phyloP scores from a whole-genome alignment of 2,329 filamentous ascomycete species.

The Ustilaginoidea virens region DNA sequence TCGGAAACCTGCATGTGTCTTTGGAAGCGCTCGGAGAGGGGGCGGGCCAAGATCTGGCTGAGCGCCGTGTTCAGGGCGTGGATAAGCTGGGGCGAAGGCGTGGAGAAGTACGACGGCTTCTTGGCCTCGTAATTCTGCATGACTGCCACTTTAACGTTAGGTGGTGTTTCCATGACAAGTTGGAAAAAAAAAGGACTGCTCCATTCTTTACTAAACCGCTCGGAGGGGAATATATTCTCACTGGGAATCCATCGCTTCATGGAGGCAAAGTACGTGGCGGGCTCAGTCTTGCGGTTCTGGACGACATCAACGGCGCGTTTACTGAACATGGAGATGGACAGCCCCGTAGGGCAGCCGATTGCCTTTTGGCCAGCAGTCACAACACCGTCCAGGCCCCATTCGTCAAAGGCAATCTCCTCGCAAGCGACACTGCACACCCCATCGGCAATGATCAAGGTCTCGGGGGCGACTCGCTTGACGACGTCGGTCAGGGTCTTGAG shows the following conservation, averaged over 20 bases:
- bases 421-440: conserved; percentile 94
- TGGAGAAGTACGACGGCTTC: conserved; percentile 96
- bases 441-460: conserved; percentile 84
- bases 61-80: conserved; percentile 85
- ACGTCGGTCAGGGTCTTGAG: conserved; percentile 71
- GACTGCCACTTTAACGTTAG: conserved; percentile 42
- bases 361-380: conserved; percentile 94
- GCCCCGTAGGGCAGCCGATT: conserved; percentile 84
- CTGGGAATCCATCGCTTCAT: conserved; percentile 96
- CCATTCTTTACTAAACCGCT: background rate
- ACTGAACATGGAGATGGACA: conserved; percentile 90
- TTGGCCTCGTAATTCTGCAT: conserved; percentile 99
- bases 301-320: conserved; percentile 71
- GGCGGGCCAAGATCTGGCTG: conserved; percentile 67
- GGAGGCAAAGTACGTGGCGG: conserved; percentile 83
- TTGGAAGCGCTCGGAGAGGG: conserved; percentile 70
- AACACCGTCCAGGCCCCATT: conserved; percentile 84
- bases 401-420: conserved; percentile 92
- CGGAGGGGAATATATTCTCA: conserved; percentile 23
- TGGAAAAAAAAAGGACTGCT: no score
- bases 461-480: conserved; percentile 73
- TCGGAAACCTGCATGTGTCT: conserved; percentile 66
- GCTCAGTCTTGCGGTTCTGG: conserved; percentile 65
- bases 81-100: conserved; percentile 84
- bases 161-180: no score